Evolutionary conservation across 2,329 filamentous ascomycete species (phyloP), one percentile per base, ranked within the genome.

Genomic region (Colletotrichum melonis): DNA sequence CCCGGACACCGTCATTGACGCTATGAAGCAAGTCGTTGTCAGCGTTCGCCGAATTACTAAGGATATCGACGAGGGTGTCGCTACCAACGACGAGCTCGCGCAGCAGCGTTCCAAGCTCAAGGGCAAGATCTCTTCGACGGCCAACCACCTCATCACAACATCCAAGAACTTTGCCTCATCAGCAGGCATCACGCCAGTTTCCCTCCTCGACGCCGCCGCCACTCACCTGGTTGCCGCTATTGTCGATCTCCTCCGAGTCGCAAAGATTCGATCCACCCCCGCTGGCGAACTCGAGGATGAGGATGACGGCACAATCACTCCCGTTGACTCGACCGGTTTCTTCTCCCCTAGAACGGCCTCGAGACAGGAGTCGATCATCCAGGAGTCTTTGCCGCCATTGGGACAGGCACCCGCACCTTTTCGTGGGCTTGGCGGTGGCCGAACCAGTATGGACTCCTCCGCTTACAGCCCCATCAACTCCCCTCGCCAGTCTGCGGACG

Each of bases 121-220:
- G 83, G 89, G 90, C 63, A 92, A 93, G 72, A 93, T 98, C 3
- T 97, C 95, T n/a, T 93, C 93, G 2, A 97, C 96, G 1, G 95
- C 97, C 62, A 98, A 98, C 86, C 97, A 96, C 79, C 87, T 99
- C 71, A 98, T 98, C 78, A 98, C 96, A 2, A 95, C 96, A 1
- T 93, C 94, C 42, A 98, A 97, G 85, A 98, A 98, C 80, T 98
- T 97, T 81, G 92, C 94, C 42, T 89, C 91, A 12, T 92, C 95
- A 0, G 92, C 91, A 24, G 97, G 97, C 35, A 89, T 99, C 38
- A 96, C 95, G 1, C 97, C 97, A 0, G 93, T 99, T n/a, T 97
- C 95, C 6, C 85, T 99, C 3, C 87, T 99, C 26, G 97, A 99
- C 81, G 97, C 96, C 4, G 96, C 97, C 2, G 95, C 96, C 8